Evolutionary conservation across 164 flowering plant species (phyloP).

Genomic region (Buxus sempervirens): DNA sequence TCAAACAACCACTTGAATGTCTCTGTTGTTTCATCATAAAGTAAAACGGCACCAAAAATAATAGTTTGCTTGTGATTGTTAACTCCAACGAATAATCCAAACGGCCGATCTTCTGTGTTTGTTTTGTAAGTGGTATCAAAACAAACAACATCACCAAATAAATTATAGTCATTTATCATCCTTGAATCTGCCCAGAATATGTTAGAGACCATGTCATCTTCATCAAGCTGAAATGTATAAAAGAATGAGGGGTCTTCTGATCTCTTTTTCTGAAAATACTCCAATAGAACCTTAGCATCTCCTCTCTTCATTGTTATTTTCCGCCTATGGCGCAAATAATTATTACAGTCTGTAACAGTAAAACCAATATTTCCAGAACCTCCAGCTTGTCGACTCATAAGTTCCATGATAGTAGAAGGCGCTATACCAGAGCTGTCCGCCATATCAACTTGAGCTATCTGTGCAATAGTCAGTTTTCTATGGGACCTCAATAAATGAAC

Average conservation of each 20-base stretch:
- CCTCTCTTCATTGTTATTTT: neutral
- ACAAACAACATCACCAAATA: neutral
- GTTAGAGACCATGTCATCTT: neutral
- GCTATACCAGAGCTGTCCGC: neutral
- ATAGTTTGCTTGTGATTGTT: neutral
- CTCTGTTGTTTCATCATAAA: neutral
- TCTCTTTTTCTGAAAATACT: neutral
- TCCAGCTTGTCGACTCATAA: neutral
- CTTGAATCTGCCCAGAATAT: neutral
- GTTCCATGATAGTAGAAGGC: neutral
- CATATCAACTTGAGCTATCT: neutral
- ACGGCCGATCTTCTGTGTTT: neutral
- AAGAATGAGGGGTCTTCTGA: neutral
- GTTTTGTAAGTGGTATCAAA: neutral
- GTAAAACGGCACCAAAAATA: neutral
- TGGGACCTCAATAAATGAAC: neutral
- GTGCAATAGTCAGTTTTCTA: neutral
- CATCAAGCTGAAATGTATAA: neutral
- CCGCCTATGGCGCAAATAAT: neutral
- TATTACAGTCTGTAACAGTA: too few relatives aligned
- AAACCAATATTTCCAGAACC: neutral
- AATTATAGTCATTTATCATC: neutral
- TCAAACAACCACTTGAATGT: neutral
- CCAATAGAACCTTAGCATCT: neutral
- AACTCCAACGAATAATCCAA: neutral